Evolutionary conservation across 768 basidiomycete genomes (phyloP).

Genomic region (Mycena pura): DNA sequence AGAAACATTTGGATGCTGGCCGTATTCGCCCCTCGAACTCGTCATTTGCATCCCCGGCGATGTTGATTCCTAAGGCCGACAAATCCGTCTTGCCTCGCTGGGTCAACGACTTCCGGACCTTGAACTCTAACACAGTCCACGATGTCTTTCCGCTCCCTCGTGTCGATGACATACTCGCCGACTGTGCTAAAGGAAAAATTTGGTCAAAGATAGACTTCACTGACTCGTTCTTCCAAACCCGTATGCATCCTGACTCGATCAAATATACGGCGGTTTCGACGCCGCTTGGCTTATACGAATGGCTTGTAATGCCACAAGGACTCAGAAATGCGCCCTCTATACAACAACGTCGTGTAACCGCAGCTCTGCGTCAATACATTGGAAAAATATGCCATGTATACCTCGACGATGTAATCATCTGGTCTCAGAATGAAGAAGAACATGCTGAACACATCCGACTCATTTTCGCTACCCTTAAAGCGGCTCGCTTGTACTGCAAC

Average conservation of each 20-base stretch:
- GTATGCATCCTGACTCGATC: constrained; percentile 35
- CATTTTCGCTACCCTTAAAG: no score
- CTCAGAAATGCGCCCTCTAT: constrained; percentile 33
- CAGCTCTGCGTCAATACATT: constrained; percentile 33
- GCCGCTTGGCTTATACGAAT: constrained; percentile 44
- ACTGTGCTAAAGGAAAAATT: no score
- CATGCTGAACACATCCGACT: no score
- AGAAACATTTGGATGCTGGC: constrained; percentile 41
- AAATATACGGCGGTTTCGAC: constrained; percentile 41
- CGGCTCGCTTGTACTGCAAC: no score
- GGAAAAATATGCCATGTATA: constrained; percentile 43
- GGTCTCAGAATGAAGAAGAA: no score
- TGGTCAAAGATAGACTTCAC: constrained; percentile 45
- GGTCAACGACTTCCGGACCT: constrained; percentile 41
- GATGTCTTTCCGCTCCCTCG: no score
- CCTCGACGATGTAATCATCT: constrained; percentile 45
- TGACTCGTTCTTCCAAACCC: constrained; percentile 44
- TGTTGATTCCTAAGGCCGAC: constrained; percentile 45
- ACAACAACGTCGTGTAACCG: constrained; percentile 34
- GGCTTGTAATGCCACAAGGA: constrained; percentile 31
- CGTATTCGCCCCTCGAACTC: constrained; percentile 30
- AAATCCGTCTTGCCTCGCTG: constrained; percentile 35
- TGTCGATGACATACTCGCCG: no score
- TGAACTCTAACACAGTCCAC: constrained; percentile 39
- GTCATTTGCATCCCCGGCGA: constrained; percentile 40